Evolutionary conservation across 192 early-diverging fungal genomes (phyloP).

Genomic region (Endogone sp.): DNA sequence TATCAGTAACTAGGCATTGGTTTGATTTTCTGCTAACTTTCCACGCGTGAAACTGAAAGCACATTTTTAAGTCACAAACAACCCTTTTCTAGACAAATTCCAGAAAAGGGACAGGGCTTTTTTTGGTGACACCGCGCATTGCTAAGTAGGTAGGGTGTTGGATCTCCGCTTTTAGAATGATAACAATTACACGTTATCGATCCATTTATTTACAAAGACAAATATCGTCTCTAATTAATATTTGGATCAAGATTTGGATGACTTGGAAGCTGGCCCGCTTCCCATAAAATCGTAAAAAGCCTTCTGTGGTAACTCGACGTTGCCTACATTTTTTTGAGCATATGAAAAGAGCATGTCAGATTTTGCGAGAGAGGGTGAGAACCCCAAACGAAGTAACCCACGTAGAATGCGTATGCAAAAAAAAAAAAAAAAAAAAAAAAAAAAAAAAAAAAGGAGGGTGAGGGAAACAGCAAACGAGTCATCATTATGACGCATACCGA

Average conservation of each 20-base stretch:
- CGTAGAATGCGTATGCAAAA: neutral
- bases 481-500: conserved; percentile 36
- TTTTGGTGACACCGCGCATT: no score
- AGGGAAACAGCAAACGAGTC: neutral
- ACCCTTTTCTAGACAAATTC: no score
- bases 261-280: no score
- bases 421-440: conserved; percentile 10
- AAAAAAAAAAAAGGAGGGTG: neutral
- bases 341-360: conserved; percentile 1
- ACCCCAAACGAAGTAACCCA: neutral
- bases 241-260: neutral
- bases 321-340: conserved; percentile 44
- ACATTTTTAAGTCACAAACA: no score
- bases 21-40: no score
- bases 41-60: no score
- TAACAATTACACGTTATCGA: no score
- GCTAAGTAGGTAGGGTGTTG: no score
- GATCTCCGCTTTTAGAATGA: neutral
- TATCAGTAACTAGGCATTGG: no score
- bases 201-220: no score
- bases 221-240: no score
- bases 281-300: conserved; percentile 76
- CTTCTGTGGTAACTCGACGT: conserved; percentile 89
- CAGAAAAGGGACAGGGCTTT: no score
- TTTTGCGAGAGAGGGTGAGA: neutral